Conservation (phyloP, 1,139 yeast species). For the Tardiomyces blankii region DNA sequence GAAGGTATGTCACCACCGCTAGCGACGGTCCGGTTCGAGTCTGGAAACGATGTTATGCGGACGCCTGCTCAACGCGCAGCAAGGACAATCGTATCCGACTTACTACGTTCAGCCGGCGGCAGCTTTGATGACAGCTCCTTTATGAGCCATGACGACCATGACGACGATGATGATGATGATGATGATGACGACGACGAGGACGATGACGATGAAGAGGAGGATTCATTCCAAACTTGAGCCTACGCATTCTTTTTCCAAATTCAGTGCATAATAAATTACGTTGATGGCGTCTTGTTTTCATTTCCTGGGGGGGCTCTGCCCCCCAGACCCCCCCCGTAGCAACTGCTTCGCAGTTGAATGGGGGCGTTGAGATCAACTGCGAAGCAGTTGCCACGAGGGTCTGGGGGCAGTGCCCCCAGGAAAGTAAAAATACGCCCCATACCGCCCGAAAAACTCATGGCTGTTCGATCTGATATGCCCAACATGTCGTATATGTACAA, state of each 20-base stretch:
- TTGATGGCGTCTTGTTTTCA: background rate
- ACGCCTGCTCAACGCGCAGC: conserved; percentile 22
- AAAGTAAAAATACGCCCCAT: background rate
- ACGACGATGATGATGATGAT: conserved; percentile 6
- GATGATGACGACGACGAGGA: background rate
- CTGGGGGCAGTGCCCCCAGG: no score
- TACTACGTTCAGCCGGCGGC: conserved; percentile 13
- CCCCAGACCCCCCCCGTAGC: no score
- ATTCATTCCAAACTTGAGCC: background rate
- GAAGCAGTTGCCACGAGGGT: no score
- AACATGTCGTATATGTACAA: background rate
- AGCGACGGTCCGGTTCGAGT: conserved; percentile 15
- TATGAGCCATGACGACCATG: conserved; percentile 6
- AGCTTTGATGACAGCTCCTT: conserved; percentile 9
- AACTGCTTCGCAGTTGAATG: no score
- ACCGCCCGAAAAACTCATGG: background rate
- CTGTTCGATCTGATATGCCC: background rate
- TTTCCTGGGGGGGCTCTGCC: no score
- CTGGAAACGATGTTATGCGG: conserved; percentile 9
- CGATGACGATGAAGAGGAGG: background rate
- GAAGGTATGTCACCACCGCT: conserved; percentile 21
- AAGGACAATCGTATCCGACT: conserved; percentile 14
- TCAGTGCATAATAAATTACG: background rate
- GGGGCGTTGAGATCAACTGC: no score
- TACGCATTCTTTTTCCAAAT: background rate